Base-by-base conservation (phyloP, 2,329 filamentous ascomycete species). In the Colletotrichum sp. region DNA sequence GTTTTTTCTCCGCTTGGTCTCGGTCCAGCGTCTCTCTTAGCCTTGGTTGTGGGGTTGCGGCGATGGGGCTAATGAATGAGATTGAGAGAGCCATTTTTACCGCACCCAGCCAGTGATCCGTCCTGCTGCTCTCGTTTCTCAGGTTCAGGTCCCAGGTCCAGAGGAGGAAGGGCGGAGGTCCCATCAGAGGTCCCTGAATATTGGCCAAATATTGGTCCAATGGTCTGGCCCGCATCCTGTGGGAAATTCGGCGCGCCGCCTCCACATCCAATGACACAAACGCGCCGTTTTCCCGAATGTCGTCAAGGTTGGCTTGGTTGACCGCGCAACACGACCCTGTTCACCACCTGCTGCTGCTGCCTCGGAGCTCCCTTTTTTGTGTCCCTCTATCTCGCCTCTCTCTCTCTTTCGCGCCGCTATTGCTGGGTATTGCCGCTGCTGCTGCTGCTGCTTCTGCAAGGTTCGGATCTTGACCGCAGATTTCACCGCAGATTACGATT, bases 401-500 rank as follows among this genome's bases (percentile, higher is more conserved):
- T 22, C 27, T 30, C 30, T 28, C 25, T 56, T 32, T 18, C 28
- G 16, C 30, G 25, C 10, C 27, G 56, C 56, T 32, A 30, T 27
- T 30, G 15, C 27, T 60, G 12, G 25, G 27, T 18, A 27, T 9
- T 10, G 55, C 55, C 15, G 55, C 22, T 18, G 55, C 55, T 5
- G 22, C 12, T 58, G 22, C 55, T 22, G 48, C 22, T 28, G 27
- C 55, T 34, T 32, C 52, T 68, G 66, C 48, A 60, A 28, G 30
- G 34, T 60, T 69, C 66, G 66, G 66, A 69, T 69, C 56, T 69
- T 69, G 66, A 69, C 66, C 66, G 66, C 66, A 69, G 52, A 61
- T 69, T 69, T 69, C 18, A 61, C 66, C 55, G 66, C 66, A 69
- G 56, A 69, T 69, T 69, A 69, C 66, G 55, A 69, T 69, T 69